Base-by-base conservation (phyloP, 805 yeast genomes). In the Yarrowia alimentaria region DNA sequence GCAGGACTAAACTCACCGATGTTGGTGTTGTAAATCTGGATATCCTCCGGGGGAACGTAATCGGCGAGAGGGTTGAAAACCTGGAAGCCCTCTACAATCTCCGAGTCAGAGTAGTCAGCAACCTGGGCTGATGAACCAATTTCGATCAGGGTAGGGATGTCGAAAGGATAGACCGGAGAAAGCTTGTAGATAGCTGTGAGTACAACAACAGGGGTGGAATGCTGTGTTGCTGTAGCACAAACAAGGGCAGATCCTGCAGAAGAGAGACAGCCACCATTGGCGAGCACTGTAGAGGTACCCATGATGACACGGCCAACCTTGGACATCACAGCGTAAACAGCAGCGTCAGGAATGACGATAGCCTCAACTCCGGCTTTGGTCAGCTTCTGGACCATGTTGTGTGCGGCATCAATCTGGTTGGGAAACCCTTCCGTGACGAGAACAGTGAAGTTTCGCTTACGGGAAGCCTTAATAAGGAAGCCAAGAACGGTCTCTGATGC, bases 1-100 rank as follows among this genome's bases (percentile, higher is more conserved):
- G 91, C 87, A 38, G 99, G 98, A 19, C 98, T 86, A 64, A 85
- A 89, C 12, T 98, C 98, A 43, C 98, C 99, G 48, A 90, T 79
- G 64, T 93, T 91, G 9, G 99, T 91, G 60, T 93, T 86, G 66
- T 85, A 88, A 55, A 93, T 88, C 67, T 93, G 97, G 56, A 93
- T 85, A 61, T 85, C 81, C 61, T 91, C 98, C 0, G 99, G 98
- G 9, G 89, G 83, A 24, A 93, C 83, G 63, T 91, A 93, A 64
- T 91, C 98, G 57, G 80, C 84, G 54, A 88, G 70, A 13, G 97
- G 96, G 66, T 93, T 93, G 22, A 93, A 77, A 28, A 88, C 85
- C 59, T 81, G 86, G 40, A 86, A 83, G 55, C 79, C 78, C 53
- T 86, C 87, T 58, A 85, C 78, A 37, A 85, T 67, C 26, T 74